Percentiles rank a stretch among this genome's conserved stretches.
phyloP scores from a whole-genome alignment of 2,329 filamentous ascomycete genomes.

The Ophidiomyces ophidiicola region DNA sequence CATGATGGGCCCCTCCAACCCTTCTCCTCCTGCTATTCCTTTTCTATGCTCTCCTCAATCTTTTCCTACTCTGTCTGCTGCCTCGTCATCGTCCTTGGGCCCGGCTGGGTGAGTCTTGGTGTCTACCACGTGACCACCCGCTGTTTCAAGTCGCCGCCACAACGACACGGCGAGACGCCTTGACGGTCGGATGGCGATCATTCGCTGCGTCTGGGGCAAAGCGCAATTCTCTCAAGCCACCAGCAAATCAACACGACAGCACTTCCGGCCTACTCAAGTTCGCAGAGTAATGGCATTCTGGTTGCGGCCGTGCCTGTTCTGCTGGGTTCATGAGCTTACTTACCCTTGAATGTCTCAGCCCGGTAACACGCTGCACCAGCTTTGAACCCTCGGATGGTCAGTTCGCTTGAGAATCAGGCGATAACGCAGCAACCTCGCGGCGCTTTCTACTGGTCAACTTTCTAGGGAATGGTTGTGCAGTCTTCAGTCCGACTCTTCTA shows the following conservation, averaged over 20 bases:
- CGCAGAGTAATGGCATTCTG: conserved; percentile 4
- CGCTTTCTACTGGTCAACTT: conserved; percentile 7
- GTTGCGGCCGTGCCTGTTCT: conserved; percentile 2
- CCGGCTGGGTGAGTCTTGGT: conserved; percentile 1
- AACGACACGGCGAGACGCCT: neutral
- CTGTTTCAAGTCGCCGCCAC: conserved; percentile 8
- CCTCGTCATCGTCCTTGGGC: too few relatives aligned
- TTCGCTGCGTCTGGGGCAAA: neutral
- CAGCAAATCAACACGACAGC: conserved; percentile 2
- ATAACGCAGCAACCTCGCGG: conserved; percentile 7
- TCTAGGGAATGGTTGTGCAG: conserved; percentile 2
- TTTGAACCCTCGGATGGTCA: conserved; percentile 10
- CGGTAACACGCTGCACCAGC: conserved; percentile 9
- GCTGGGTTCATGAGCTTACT: conserved; percentile 9
- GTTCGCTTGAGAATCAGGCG: conserved; percentile 10
- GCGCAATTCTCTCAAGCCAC: neutral
- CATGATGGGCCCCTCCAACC: too few relatives aligned
- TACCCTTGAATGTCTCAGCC: conserved; percentile 14
- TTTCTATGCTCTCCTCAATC: too few relatives aligned
- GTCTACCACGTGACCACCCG: conserved; percentile 7
- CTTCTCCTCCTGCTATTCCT: too few relatives aligned
- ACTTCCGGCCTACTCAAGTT: neutral
- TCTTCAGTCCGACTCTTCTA: neutral
- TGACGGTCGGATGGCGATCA: neutral
- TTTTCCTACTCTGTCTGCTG: too few relatives aligned